These are phyloP conservation scores for Physcia stellaris DNA, from an alignment of 495 filamentous ascomycete species.

Conservation along the genomic window DNA sequence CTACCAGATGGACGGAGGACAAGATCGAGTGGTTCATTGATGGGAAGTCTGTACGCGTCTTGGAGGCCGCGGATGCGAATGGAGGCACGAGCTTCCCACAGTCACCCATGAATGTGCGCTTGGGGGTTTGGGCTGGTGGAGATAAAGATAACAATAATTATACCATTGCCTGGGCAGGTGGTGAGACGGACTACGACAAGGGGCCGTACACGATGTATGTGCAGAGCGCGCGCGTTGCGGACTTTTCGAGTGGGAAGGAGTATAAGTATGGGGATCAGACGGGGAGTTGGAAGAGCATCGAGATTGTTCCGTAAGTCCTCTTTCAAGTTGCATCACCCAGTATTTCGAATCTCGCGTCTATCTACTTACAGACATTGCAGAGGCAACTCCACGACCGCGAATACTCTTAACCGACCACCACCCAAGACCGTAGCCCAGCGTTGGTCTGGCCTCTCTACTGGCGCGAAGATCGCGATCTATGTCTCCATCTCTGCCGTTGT, in stretches of 20 bases:
- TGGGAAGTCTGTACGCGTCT: conserved; percentile 51
- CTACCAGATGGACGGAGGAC: conserved; percentile 71
- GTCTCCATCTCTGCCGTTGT: conserved; percentile 34
- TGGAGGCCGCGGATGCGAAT: conserved; percentile 39
- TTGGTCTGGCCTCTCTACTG: conserved; percentile 39
- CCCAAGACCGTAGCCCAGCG: conserved; percentile 37
- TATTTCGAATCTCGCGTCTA: not conserved
- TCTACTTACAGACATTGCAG: conserved; percentile 2
- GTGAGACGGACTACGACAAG: conserved; percentile 52
- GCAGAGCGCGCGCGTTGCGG: conserved; percentile 47
- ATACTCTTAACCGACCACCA: conserved; percentile 20
- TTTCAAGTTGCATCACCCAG: conserved; percentile 30
- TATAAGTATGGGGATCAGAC: conserved; percentile 54
- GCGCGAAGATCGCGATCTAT: conserved; percentile 47
- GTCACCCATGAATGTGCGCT: conserved; percentile 75
- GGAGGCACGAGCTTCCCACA: conserved; percentile 68
- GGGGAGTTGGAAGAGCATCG: conserved; percentile 60
- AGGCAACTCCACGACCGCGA: conserved; percentile 48
- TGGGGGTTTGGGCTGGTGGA: conserved; percentile 81
- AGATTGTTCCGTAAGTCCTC: conserved; percentile 43
- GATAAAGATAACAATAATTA: conserved; percentile 52
- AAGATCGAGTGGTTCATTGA: conserved; percentile 75
- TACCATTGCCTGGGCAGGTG: conserved; percentile 66
- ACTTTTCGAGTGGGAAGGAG: conserved; percentile 53
- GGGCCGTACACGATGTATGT: conserved; percentile 74